phyloP scores from a whole-genome alignment of 768 basidiomycete species.

The Phylloporus arenicola region DNA sequence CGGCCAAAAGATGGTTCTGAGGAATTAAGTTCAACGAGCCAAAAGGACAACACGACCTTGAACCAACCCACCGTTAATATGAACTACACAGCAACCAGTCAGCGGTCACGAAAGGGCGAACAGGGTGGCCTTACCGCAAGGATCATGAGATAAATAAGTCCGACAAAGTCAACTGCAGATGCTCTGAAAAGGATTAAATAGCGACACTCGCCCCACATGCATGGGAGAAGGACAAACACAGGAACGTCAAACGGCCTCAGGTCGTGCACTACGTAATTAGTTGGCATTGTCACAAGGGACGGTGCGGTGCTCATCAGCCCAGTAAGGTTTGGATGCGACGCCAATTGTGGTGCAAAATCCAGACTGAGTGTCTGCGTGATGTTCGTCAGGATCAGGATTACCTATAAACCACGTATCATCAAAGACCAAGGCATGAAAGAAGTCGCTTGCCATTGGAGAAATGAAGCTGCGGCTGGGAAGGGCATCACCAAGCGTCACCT shows the following conservation, averaged over 20 bases:
- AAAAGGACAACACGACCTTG: not conserved
- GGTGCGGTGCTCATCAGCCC: slow-evolving; percentile 44
- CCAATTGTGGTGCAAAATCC: slow-evolving; percentile 29
- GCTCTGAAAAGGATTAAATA: slow-evolving; percentile 33
- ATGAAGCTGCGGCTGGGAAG: slow-evolving; percentile 17
- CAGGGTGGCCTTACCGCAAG: slow-evolving; percentile 18
- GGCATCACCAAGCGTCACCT: slow-evolving; percentile 2
- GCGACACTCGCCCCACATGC: not conserved
- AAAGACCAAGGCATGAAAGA: not conserved
- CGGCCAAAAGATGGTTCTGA: slow-evolving; percentile 31
- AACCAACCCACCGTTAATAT: slow-evolving; percentile 22
- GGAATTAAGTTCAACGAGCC: not conserved
- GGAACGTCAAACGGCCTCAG: slow-evolving; percentile 54
- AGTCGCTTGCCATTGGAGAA: slow-evolving; percentile 5
- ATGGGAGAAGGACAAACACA: slow-evolving; percentile 37
- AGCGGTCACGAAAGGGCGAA: not conserved
- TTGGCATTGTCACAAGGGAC: slow-evolving; percentile 42
- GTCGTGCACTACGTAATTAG: slow-evolving; percentile 46
- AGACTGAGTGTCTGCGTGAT: slow-evolving; percentile 34
- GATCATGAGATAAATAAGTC: slow-evolving; percentile 46
- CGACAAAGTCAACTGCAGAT: slow-evolving; percentile 47
- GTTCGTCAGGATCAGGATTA: slow-evolving; percentile 32
- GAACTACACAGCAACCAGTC: slow-evolving; percentile 14
- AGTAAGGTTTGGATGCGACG: slow-evolving; percentile 24
- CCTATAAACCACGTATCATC: slow-evolving; percentile 11